phyloP scores from a whole-genome alignment of 2,329 filamentous ascomycete genomes.

The Neospermospora avenae region DNA sequence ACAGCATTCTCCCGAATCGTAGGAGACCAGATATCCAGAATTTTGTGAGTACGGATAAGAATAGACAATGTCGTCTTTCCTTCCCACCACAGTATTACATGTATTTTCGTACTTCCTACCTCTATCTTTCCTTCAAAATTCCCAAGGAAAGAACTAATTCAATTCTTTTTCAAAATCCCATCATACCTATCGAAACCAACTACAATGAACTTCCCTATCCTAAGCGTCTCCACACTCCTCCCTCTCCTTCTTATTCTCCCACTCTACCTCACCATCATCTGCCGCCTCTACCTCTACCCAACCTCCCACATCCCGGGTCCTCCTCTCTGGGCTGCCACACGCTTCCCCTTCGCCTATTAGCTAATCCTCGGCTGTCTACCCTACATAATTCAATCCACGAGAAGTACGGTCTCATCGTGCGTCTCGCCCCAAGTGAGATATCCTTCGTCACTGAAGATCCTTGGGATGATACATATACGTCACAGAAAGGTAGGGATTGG shows the following conservation, averaged over 20 bases:
- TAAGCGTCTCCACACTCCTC: neutral
- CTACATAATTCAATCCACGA: conserved; percentile 7
- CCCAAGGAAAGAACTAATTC: too few species aligned
- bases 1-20: too few species aligned
- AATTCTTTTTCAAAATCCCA: neutral
- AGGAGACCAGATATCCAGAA: too few species aligned
- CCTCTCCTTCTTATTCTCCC: neutral
- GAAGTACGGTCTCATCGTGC: conserved; percentile 14
- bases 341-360: conserved; percentile 12
- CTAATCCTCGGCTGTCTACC: conserved; percentile 8
- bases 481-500: neutral
- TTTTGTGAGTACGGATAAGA: too few species aligned
- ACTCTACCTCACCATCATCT: neutral
- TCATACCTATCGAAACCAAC: neutral
- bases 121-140: too few species aligned
- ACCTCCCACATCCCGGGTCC: conserved; percentile 19
- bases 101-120: too few species aligned
- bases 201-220: neutral
- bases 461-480: conserved; percentile 15
- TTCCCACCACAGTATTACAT: too few species aligned
- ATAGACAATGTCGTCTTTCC: too few species aligned
- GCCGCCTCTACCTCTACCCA: conserved; percentile 18
- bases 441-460: conserved; percentile 8
- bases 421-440: conserved; percentile 7
- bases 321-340: conserved; percentile 12